Percentiles rank a stretch among this genome's conserved stretches.
Conservation (phyloP, 164 flowering plant genomes). For the Kalanchoe fedtschenkoi region DNA sequence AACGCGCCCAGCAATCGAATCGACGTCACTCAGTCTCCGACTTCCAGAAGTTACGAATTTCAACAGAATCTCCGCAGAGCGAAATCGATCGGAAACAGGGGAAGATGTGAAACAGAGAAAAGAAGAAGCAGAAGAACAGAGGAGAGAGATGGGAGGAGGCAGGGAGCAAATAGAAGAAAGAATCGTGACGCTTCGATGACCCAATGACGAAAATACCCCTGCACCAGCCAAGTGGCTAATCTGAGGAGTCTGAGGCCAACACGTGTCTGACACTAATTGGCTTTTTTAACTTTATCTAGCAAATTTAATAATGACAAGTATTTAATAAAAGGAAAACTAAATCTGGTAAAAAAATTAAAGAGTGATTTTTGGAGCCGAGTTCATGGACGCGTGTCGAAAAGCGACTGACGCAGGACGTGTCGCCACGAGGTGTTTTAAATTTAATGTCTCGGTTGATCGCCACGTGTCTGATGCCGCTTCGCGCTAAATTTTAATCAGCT, state of each 20-base stretch:
- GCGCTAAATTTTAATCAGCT: no score
- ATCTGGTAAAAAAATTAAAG: no score
- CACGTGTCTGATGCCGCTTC: not conserved
- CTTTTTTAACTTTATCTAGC: not conserved
- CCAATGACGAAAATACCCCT: not conserved
- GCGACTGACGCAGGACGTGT: not conserved
- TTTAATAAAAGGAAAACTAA: no score
- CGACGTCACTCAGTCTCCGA: not conserved
- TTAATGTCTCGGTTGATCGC: not conserved
- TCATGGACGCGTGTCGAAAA: conserved; percentile 1
- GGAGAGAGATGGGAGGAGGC: not conserved
- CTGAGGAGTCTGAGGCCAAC: not conserved
- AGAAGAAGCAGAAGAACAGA: no score
- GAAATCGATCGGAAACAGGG: not conserved
- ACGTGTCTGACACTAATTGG: not conserved
- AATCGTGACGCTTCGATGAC: not conserved
- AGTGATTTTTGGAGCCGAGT: no score
- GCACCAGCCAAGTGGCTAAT: not conserved
- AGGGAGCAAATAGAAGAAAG: not conserved
- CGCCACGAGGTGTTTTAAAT: not conserved
- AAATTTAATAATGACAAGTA: no score
- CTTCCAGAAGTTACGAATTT: not conserved
- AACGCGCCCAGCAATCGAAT: not conserved
- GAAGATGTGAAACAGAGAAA: not conserved
- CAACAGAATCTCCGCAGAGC: not conserved